phyloP scores from a whole-genome alignment of 2,329 filamentous ascomycete genomes.

The Cryoendolithus antarcticus region DNA sequence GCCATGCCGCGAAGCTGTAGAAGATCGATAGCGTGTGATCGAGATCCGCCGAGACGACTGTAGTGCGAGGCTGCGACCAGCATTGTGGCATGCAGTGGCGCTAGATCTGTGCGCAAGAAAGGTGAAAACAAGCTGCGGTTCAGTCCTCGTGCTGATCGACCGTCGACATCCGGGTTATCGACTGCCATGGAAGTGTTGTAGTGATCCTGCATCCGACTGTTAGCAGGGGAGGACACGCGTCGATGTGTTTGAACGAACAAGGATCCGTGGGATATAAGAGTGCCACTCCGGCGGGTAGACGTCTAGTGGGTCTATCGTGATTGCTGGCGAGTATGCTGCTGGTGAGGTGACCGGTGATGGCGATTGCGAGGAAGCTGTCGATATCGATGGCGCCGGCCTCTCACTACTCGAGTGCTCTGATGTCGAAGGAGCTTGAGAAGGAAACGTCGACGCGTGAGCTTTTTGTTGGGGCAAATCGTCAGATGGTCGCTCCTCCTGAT shows the following conservation, averaged over 20 bases:
- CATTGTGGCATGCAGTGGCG: slow-evolving; percentile 30
- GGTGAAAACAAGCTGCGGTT: slow-evolving; percentile 30
- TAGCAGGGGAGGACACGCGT: slow-evolving; percentile 3
- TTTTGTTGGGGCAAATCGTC: slow-evolving; percentile 3
- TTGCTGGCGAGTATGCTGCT: slow-evolving; percentile 7
- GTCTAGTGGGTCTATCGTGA: slow-evolving; percentile 17
- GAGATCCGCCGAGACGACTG: slow-evolving; percentile 19
- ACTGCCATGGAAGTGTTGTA: slow-evolving; percentile 26
- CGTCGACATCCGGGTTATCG: slow-evolving; percentile 32
- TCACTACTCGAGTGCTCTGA: too few relatives aligned
- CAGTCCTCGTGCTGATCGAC: slow-evolving; percentile 20
- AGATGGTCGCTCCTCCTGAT: not conserved
- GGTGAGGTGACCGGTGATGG: slow-evolving; percentile 13
- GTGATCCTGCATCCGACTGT: slow-evolving; percentile 14
- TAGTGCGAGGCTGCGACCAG: slow-evolving; percentile 32
- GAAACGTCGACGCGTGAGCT: slow-evolving; percentile 8
- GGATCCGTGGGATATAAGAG: slow-evolving; percentile 21
- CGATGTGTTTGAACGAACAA: slow-evolving; percentile 10
- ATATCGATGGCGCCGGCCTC: too few relatives aligned
- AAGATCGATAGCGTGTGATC: slow-evolving; percentile 24
- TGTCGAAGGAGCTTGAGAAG: slow-evolving; percentile 1
- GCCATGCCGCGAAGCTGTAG: slow-evolving; percentile 34
- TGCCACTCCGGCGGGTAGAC: slow-evolving; percentile 28
- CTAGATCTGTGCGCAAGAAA: slow-evolving; percentile 28
- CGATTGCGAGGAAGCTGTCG: slow-evolving; percentile 6